Evolutionary conservation across 2,329 filamentous ascomycete species (phyloP), one percentile per base, ranked within the genome.

Genomic region (Cyanodermella asteris): DNA sequence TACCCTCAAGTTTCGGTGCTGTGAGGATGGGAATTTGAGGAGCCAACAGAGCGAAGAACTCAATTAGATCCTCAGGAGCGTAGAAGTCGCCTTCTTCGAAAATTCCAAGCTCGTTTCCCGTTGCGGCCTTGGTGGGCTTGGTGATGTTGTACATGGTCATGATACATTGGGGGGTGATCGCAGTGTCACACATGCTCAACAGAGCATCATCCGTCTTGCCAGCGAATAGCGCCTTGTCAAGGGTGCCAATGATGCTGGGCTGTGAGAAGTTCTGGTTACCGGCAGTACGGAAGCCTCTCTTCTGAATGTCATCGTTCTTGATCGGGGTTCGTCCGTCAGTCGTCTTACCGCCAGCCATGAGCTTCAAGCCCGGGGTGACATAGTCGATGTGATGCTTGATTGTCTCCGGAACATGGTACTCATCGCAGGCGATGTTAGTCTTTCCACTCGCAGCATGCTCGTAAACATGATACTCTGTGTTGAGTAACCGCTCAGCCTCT

Each of bases 31-130:
- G 55, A 47, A 20, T 46, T 40, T 3, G 48, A 45, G 14, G 50
- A 41, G 40, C 48, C 27, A 51, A 51, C 15, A 44, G 41, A 7
- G 37, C 34, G 38, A 54, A 62, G 36, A 57, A 63, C 8, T 43
- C 30, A 28, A 61, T 47, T n/a, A 63, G 41, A 31, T 62, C 59
- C 4, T 39, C 35, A 30, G 57, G 55, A 12, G 55, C 40, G 38
- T 63, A 66, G 23, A 54, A 51, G 33, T 65, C 54, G 14, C 49
- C 49, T 27, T 56, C 55, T 33, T 65, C 59, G 18, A 61, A 59
- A 22, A 66, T 54, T 18, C 57, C 59, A 18, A 59, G 50, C n/a
- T 46, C 49, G 36, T 64, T 65, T 36, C 53, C 53, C 10, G 47
- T 31, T 11, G 41, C 35, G 11, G 42, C 38, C 9, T 43, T 43